Conservation (phyloP, 805 yeast species). For the Yarrowia osloensis region DNA sequence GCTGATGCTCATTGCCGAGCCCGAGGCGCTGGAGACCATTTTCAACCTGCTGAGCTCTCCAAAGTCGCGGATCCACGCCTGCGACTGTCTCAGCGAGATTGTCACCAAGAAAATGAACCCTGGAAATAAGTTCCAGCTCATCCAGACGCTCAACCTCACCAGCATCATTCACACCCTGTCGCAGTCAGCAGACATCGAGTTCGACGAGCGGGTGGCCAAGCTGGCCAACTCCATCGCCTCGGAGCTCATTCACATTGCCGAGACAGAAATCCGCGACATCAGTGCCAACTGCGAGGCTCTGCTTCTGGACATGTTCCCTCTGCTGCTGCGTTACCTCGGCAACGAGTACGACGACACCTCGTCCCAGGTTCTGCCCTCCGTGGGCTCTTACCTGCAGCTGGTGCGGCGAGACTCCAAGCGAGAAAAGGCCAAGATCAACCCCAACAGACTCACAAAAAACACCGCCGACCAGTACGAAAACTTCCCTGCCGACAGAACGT, state of each 20-base stretch:
- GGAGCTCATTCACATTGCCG: constrained; percentile 72
- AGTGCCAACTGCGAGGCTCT: constrained; percentile 43
- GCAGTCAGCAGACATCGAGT: constrained; percentile 56
- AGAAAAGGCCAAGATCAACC: constrained; percentile 47
- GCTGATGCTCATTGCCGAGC: constrained; percentile 67
- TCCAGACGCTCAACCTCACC: constrained; percentile 68
- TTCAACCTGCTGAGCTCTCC: constrained; percentile 57
- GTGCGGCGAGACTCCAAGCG: constrained; percentile 57
- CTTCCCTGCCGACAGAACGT: constrained; percentile 39
- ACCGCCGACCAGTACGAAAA: constrained; percentile 36
- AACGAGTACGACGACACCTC: constrained; percentile 90
- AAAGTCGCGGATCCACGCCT: constrained; percentile 57
- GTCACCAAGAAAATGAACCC: constrained; percentile 79
- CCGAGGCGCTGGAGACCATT: constrained; percentile 57
- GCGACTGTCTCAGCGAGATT: constrained; percentile 60
- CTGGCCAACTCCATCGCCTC: constrained; percentile 70
- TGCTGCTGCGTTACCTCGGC: constrained; percentile 65
- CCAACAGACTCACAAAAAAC: constrained; percentile 43
- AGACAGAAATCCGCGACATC: constrained; percentile 42
- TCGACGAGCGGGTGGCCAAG: constrained; percentile 74
- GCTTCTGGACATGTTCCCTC: constrained; percentile 68
- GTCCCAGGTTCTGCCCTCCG: constrained; percentile 75
- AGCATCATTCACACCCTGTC: constrained; percentile 50
- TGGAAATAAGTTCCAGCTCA: constrained; percentile 64
- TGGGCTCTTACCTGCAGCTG: constrained; percentile 70